Evolutionary conservation across 1,284 basidiomycete genomes (phyloP).

Genomic region (Ustilago sp.): DNA sequence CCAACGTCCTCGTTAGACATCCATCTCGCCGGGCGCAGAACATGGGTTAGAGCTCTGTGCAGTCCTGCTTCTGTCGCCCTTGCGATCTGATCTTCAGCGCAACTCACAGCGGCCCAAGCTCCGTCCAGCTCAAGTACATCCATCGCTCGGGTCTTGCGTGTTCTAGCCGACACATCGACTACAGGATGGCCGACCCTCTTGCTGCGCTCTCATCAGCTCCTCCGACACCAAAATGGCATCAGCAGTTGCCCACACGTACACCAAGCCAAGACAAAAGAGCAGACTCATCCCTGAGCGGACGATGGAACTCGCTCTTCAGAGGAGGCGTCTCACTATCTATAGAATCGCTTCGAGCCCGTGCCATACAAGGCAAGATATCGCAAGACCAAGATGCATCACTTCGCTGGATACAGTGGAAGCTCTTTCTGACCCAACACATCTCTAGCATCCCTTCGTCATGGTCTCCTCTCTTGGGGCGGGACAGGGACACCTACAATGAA

Average conservation of each 20-base stretch:
- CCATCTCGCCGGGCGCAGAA: neutral
- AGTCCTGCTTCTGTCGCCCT: neutral
- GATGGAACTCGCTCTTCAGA: constrained; percentile 24
- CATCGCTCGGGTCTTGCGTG: neutral
- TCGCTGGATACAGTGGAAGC: constrained; percentile 54
- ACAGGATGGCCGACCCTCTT: constrained; percentile 34
- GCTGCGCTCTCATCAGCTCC: constrained; percentile 26
- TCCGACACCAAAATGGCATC: neutral
- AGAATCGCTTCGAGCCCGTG: constrained; percentile 28
- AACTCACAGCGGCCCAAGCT: neutral
- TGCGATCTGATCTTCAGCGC: neutral
- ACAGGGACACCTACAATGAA: constrained; percentile 44
- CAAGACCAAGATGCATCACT: constrained; percentile 23
- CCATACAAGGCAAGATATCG: constrained; percentile 26
- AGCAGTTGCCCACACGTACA: neutral
- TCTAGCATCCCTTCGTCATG: constrained; percentile 50
- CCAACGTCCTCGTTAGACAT: neutral
- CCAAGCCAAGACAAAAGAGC: neutral
- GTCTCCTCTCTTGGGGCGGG: constrained; percentile 32
- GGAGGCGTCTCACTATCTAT: constrained; percentile 10
- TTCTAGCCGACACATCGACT: neutral
- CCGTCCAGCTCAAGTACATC: neutral
- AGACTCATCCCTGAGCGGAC: constrained; percentile 16
- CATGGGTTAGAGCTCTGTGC: neutral
- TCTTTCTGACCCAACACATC: constrained; percentile 43